These are phyloP conservation scores for Garcia nutans DNA, from an alignment of 345 rosid species.

Conservation along the genomic window DNA sequence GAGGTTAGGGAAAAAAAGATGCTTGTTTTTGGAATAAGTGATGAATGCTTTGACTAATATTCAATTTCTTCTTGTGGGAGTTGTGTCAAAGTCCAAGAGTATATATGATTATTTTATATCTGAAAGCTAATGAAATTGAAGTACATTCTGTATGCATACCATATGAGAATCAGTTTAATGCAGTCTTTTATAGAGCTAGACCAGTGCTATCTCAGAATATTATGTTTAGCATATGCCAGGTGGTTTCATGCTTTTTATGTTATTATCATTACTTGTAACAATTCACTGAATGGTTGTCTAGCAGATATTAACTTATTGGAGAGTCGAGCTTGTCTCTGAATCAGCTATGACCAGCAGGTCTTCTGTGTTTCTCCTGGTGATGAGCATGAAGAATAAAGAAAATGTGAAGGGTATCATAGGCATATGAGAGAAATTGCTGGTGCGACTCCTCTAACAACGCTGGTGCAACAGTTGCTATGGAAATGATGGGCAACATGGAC, in stretches of 20 bases:
- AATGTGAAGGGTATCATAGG: too few relatives aligned
- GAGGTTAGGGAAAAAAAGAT: neutral
- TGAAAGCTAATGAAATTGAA: slow-evolving; percentile 7
- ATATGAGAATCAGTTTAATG: neutral
- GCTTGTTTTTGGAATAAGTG: neutral
- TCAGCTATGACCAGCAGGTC: too few relatives aligned
- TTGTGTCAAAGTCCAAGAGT: neutral
- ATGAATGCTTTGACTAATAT: slow-evolving; percentile 1
- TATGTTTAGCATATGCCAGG: neutral
- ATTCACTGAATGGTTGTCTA: neutral
- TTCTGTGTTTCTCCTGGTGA: too few relatives aligned
- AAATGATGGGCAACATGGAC: neutral
- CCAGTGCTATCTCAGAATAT: neutral
- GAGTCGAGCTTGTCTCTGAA: too few relatives aligned
- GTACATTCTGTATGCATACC: neutral
- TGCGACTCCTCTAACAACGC: neutral
- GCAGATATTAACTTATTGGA: neutral
- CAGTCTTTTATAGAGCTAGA: neutral
- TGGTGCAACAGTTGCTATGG: neutral
- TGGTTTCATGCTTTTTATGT: neutral
- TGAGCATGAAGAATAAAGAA: too few relatives aligned
- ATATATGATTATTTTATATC: neutral
- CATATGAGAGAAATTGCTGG: too few relatives aligned
- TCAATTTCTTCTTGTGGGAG: neutral
- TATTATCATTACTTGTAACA: neutral